A percentile compares a stretch with the other conserved stretches of the same genome.
phyloP scores from a whole-genome alignment of 495 filamentous ascomycete species.

The Neurospora tetrasperma region DNA sequence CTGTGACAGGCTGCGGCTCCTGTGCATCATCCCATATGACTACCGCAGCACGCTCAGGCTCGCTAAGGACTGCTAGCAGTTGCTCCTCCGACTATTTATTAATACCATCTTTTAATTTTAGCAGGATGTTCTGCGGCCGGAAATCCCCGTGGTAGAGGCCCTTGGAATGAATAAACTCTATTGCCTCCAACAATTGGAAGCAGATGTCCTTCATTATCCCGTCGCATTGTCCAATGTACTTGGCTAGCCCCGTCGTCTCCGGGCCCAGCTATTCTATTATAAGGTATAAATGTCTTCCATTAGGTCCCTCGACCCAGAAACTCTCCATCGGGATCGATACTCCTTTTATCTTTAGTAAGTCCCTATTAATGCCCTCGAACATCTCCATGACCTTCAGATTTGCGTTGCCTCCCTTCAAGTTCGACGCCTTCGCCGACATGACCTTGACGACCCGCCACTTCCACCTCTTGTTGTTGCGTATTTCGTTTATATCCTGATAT shows the following conservation, averaged over 20 bases:
- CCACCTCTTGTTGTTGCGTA: no score
- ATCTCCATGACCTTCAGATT: background rate
- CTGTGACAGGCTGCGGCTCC: background rate
- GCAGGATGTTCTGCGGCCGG: constrained; percentile 14
- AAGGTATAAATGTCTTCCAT: constrained; percentile 26
- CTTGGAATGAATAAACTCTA: constrained; percentile 20
- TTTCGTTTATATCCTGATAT: background rate
- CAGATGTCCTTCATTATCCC: constrained; percentile 8
- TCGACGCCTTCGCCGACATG: constrained; percentile 21
- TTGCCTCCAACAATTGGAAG: constrained; percentile 14
- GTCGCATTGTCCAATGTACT: background rate
- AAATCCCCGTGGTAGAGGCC: constrained; percentile 26
- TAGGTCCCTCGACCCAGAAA: constrained; percentile 25
- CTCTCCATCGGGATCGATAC: constrained; percentile 11
- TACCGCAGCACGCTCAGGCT: background rate
- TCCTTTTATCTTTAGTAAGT: constrained; percentile 8
- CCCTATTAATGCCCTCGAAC: constrained; percentile 3
- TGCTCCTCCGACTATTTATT: constrained; percentile 5
- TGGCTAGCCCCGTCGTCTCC: constrained; percentile 11
- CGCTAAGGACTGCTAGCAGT: constrained; percentile 9
- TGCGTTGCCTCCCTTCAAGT: background rate
- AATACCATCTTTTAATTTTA: constrained; percentile 13
- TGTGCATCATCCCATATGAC: background rate
- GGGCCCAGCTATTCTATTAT: constrained; percentile 25
- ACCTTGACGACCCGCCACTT: constrained; percentile 14